Evolutionary conservation across 169 alveolate species (phyloP).

Genomic region (Eimeria zaria): DNA sequence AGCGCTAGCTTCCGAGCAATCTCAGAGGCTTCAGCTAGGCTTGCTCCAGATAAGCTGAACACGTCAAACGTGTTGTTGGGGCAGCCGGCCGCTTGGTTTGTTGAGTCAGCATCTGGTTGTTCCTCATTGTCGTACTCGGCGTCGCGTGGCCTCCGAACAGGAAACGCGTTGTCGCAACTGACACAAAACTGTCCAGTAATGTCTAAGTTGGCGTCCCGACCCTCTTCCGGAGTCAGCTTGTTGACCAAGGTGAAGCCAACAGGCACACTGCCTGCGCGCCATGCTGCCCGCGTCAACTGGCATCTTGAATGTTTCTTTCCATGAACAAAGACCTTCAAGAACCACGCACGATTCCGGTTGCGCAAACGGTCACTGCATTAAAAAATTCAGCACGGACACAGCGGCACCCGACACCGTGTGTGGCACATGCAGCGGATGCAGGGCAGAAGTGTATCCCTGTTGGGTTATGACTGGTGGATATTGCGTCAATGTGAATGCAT

Average conservation of each 20-base stretch:
- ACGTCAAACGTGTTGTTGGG: constrained; percentile 69
- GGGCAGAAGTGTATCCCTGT: neutral
- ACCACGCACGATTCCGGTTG: constrained; percentile 79
- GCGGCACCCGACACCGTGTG: constrained; percentile 6
- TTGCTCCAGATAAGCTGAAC: constrained; percentile 77
- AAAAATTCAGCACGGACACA: constrained; percentile 28
- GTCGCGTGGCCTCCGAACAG: constrained; percentile 40
- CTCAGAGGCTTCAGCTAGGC: constrained; percentile 70
- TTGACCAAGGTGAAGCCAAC: constrained; percentile 81
- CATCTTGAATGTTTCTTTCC: constrained; percentile 74
- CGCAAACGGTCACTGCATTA: constrained; percentile 28
- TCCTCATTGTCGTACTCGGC: constrained; percentile 57
- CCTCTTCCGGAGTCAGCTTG: constrained; percentile 79
- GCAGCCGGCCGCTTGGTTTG: neutral
- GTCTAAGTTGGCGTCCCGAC: constrained; percentile 70
- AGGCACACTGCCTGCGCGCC: constrained; percentile 82
- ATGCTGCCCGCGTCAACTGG: constrained; percentile 83
- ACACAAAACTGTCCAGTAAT: constrained; percentile 83
- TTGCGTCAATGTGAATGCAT: neutral
- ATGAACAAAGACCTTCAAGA: constrained; percentile 82
- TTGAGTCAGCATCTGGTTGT: neutral
- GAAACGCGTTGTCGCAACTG: constrained; percentile 79
- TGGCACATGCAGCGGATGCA: neutral
- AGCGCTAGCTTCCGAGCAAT: constrained; percentile 61
- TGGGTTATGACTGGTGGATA: neutral